Base-by-base conservation (phyloP, 768 basidiomycete genomes). In the Aureoboletus auriporus region DNA sequence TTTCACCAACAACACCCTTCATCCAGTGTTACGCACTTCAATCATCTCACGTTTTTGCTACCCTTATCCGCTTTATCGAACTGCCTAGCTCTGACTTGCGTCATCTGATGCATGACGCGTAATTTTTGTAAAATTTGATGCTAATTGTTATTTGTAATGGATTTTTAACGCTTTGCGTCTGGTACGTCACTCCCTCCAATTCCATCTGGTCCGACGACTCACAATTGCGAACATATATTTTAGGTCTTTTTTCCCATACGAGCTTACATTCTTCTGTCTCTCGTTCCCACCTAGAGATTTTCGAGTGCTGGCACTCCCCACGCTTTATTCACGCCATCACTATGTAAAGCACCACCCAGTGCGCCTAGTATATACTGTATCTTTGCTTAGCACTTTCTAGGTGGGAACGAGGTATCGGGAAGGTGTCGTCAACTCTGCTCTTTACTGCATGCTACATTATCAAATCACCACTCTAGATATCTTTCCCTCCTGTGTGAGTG, bases 351-450 rank as follows among this genome's bases (percentile, higher is more conserved):
- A 39, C 28, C 26, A 47, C 57, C 41, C 16, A 51, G 47, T 33
- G 43, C 42, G 39, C 33, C 31, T 60, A 57, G 47, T 53, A 35
- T 50, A 48, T 52, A 42, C n/a, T 47, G 38, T 44, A 23, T 23
- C 20, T 23, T 23, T 50, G 20, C 42, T 46, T 44, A 33, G 40
- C 44, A 49, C 49, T 4, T 20, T 46, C 34, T 35, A 50, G 50
- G 16, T 30, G 29, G 43, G 35, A 37, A 23, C 4, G 20, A 23
- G 20, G 20, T 23, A 4, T 23, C 20, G 20, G 4, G 20, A 23
- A 4, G 20, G 20, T 23, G 20, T 23, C 20, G 20, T 23, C 20
- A 23, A 23, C 20, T 23, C 20, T 23, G 20, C 20, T 23, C 20
- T 23, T 23, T 23, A 23, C 20, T 23, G 20, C 20, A 23, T 23